Conservation (phyloP, 352 stramenopile genomes). For the Globisporangium echinulatum region DNA sequence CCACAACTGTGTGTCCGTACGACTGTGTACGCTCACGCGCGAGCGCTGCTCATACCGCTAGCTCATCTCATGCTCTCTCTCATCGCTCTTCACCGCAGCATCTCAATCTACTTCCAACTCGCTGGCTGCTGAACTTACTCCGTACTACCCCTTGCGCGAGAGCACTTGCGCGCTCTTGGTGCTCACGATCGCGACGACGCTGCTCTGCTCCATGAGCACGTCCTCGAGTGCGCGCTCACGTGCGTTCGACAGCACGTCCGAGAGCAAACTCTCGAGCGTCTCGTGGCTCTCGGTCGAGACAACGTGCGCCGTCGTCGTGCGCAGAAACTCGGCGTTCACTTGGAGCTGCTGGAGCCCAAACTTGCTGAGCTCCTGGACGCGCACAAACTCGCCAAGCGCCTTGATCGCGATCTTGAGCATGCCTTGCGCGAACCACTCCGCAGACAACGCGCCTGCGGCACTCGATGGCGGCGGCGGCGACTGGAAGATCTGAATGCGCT, state of each 20-base stretch:
- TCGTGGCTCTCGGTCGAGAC: slow-evolving; percentile 47
- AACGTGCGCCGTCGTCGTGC: slow-evolving; percentile 42
- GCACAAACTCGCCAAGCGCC: slow-evolving; percentile 62
- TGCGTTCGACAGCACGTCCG: slow-evolving; percentile 69
- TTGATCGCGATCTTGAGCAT: slow-evolving; percentile 84
- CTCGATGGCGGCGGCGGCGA: slow-evolving; percentile 19
- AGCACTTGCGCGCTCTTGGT: slow-evolving; percentile 70
- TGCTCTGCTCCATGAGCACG: slow-evolving; percentile 78
- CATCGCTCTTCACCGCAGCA: neutral
- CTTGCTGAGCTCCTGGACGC: slow-evolving; percentile 49
- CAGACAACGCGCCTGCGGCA: slow-evolving; percentile 17
- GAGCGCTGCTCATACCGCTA: too few species aligned
- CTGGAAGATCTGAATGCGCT: slow-evolving; percentile 65
- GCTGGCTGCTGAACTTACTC: neutral
- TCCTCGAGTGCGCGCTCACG: slow-evolving; percentile 58
- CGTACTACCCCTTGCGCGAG: slow-evolving; percentile 28
- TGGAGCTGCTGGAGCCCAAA: slow-evolving; percentile 78
- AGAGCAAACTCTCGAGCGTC: slow-evolving; percentile 59
- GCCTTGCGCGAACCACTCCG: slow-evolving; percentile 52
- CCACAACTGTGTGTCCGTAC: neutral
- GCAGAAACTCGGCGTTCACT: slow-evolving; percentile 71
- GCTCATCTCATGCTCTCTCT: neutral
- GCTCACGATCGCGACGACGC: slow-evolving; percentile 76
- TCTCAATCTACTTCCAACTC: neutral
- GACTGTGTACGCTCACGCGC: neutral